Evolutionary conservation across 495 filamentous ascomycete genomes (phyloP).

Genomic region (Penicillium coffeae): DNA sequence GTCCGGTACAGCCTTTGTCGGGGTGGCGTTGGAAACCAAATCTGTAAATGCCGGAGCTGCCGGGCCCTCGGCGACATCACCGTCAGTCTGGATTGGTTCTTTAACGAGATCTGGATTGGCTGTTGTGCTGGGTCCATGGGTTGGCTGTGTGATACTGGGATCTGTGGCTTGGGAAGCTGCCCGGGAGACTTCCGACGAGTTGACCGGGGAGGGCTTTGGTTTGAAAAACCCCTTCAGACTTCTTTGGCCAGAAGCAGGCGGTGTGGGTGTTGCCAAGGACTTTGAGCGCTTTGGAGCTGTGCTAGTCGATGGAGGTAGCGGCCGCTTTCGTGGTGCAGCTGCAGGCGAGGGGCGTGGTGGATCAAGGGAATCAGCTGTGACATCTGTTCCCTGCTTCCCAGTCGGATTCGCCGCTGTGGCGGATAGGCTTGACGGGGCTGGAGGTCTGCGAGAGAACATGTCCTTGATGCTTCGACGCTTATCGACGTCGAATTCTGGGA

Average conservation of each 20-base stretch:
- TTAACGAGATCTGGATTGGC: background rate
- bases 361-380: background rate
- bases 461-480: conserved; percentile 82
- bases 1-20: conserved; percentile 16
- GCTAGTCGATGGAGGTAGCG: conserved; percentile 11
- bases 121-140: background rate
- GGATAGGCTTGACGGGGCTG: conserved; percentile 1
- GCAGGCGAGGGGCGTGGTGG: background rate
- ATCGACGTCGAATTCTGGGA: conserved; percentile 73
- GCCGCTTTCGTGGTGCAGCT: conserved; percentile 19
- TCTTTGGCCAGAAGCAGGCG: conserved; percentile 57
- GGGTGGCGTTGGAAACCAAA: background rate
- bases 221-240: conserved; percentile 84
- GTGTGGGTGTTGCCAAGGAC: conserved; percentile 22
- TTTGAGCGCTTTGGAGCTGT: conserved; percentile 45
- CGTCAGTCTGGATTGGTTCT: background rate
- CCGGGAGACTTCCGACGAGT: too few relatives aligned
- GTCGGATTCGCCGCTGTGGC: background rate
- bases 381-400: conserved; percentile 7
- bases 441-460: conserved; percentile 72
- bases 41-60: background rate
- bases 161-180: background rate
- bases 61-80: background rate
- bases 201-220: conserved; percentile 23
- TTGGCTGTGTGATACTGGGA: background rate